Conservation (phyloP, 2,329 filamentous ascomycete genomes). For the Pseudopyricularia javanii region DNA sequence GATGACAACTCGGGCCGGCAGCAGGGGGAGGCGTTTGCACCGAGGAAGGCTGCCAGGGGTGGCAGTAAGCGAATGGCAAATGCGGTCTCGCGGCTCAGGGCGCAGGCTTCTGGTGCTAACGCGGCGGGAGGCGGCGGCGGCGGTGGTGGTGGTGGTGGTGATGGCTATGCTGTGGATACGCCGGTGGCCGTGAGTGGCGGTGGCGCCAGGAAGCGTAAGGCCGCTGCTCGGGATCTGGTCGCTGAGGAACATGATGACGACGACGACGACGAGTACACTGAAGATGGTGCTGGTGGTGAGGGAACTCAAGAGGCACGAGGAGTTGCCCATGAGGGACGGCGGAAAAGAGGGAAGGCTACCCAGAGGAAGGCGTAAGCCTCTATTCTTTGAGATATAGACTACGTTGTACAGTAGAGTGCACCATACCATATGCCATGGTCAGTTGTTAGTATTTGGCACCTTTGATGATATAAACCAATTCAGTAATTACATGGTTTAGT, state of each 20-base stretch:
- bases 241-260: background rate
- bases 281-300: background rate
- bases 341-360: background rate
- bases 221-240: background rate
- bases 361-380: background rate
- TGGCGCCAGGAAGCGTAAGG: constrained; percentile 1
- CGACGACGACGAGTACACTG: background rate
- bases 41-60: constrained; percentile 10
- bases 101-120: constrained; percentile 8
- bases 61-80: constrained; percentile 19
- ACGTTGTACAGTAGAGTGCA: too few species aligned
- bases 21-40: constrained; percentile 13
- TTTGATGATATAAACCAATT: too few species aligned
- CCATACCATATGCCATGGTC: too few species aligned
- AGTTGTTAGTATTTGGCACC: too few species aligned
- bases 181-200: constrained; percentile 3
- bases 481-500: too few species aligned
- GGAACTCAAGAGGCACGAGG: background rate
- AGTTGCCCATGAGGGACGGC: background rate
- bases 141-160: constrained; percentile 10
- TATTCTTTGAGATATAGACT: too few species aligned
- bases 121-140: constrained; percentile 8
- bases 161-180: background rate
- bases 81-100: constrained; percentile 17
- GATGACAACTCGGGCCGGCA: background rate